Conservation (phyloP, 2,329 filamentous ascomycete genomes). For the Colletotrichum lini region DNA sequence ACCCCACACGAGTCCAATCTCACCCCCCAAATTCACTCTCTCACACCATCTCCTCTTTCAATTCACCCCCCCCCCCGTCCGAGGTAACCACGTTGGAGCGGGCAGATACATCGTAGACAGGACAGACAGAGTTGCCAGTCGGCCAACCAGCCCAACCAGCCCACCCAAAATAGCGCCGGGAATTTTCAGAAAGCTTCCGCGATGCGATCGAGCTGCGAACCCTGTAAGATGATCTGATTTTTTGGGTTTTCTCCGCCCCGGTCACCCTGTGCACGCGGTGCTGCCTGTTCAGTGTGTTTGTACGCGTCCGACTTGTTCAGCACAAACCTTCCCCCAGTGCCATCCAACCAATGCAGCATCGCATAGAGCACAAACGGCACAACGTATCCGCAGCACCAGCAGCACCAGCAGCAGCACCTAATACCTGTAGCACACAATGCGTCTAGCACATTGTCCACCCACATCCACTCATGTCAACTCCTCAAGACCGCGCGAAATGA, state of each 20-base stretch:
- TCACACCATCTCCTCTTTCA: no score
- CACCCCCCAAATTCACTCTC: no score
- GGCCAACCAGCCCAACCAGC: not conserved
- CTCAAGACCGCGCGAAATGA: not conserved
- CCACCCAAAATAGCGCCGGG: constrained; percentile 39
- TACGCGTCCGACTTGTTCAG: not conserved
- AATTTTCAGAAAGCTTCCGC: constrained; percentile 36
- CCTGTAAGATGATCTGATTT: constrained; percentile 39
- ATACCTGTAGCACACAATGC: no score
- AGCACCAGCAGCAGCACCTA: no score
- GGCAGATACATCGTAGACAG: no score
- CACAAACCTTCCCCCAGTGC: constrained; percentile 4
- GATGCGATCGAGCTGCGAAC: constrained; percentile 36
- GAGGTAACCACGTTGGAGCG: constrained; percentile 1
- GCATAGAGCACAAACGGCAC: no score
- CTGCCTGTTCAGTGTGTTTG: no score
- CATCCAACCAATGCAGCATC: not conserved
- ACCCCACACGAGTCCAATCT: no score
- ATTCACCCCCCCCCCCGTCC: constrained; percentile 4
- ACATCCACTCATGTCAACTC: not conserved
- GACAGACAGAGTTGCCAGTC: not conserved
- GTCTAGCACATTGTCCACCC: no score
- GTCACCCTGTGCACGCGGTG: constrained; percentile 11
- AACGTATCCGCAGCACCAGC: no score
- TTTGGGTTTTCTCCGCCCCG: constrained; percentile 1